Conservation (phyloP, 2,329 filamentous ascomycete species). For the Aspergillus aculeatinus region DNA sequence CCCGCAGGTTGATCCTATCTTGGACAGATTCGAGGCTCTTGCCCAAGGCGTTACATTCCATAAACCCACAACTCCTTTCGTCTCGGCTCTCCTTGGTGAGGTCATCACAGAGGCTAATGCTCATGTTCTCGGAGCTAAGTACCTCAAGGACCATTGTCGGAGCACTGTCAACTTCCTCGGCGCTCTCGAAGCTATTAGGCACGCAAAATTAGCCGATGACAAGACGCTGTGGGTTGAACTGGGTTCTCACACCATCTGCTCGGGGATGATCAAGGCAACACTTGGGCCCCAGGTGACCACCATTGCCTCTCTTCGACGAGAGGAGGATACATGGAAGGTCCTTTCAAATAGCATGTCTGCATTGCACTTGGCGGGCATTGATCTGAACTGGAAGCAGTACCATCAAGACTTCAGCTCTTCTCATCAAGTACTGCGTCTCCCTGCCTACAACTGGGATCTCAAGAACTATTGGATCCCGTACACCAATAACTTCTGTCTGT, state of each 20-base stretch:
- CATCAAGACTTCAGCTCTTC: conserved; percentile 40
- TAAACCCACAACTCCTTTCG: conserved; percentile 42
- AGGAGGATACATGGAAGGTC: conserved; percentile 46
- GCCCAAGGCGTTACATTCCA: conserved; percentile 42
- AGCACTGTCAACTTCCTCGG: conserved; percentile 49
- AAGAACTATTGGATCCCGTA: conserved; percentile 45
- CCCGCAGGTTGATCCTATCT: conserved; percentile 47
- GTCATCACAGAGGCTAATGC: conserved; percentile 55
- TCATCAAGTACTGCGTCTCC: conserved; percentile 36
- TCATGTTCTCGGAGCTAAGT: conserved; percentile 48
- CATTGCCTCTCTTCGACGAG: conserved; percentile 41
- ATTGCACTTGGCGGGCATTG: conserved; percentile 40
- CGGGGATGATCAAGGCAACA: conserved; percentile 52
- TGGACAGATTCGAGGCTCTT: conserved; percentile 41
- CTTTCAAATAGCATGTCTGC: conserved; percentile 36
- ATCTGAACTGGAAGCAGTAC: conserved; percentile 45
- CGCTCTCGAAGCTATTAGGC: conserved; percentile 36
- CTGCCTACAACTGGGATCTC: conserved; percentile 41
- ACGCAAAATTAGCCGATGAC: conserved; percentile 56
- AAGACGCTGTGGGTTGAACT: conserved; percentile 72
- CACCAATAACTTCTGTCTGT: conserved; percentile 36
- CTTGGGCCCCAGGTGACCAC: conserved; percentile 59
- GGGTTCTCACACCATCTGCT: conserved; percentile 50
- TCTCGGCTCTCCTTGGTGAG: conserved; percentile 48
- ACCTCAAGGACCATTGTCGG: conserved; percentile 44